Base-by-base conservation (phyloP, 345 rosid genomes). In the Barbarea vulgaris region DNA sequence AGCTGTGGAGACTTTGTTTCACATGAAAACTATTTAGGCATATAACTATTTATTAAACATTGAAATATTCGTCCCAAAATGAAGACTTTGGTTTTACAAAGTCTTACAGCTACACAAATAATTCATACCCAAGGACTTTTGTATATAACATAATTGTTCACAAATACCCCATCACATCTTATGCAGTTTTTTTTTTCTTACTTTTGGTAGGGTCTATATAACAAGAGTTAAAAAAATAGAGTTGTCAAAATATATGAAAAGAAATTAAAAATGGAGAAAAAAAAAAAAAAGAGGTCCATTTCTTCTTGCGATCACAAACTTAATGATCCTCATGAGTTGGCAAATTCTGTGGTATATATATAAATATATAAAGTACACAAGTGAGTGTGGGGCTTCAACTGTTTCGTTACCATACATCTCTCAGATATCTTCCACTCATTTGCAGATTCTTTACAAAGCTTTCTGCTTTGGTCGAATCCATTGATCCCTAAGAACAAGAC, bases 371-470 rank as follows among this genome's bases (percentile, higher is more conserved):
- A 55, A 64, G 61, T 70, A 77, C 76, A 64, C 54, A 47, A 47
- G 53, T 56, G 76, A 70, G 51, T 54, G 39, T 54, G 13, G 30
- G 15, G 46, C 71, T 55, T 77, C 60, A 42, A 42, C 36, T 42
- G 15, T 51, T 33, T 59, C 42, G 57, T 78, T 66, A 72, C 50
- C 76, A 44, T 44, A 96, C 98, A 48, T 96, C 99, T 41, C 99
- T 93, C 5, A 93, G 84, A 80, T 96, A 96, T 77, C 98, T 84
- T 41, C 97, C 96, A 4, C 64, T 85, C 88, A 80, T 93, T 78
- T 96, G 99, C 76, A 93, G 88, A 70, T 84, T 88, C 80, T 96
- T 96, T 73, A 96, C 95, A 83, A 88, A 84, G 78, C 91, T 78
- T 79, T 96, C 99, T 0, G 97, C 92, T 77, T 86, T 87, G 0